A percentile compares a stretch with the other conserved stretches of the same genome.
phyloP scores from a whole-genome alignment of 805 yeast species.

The Suhomyces canberraensis region DNA sequence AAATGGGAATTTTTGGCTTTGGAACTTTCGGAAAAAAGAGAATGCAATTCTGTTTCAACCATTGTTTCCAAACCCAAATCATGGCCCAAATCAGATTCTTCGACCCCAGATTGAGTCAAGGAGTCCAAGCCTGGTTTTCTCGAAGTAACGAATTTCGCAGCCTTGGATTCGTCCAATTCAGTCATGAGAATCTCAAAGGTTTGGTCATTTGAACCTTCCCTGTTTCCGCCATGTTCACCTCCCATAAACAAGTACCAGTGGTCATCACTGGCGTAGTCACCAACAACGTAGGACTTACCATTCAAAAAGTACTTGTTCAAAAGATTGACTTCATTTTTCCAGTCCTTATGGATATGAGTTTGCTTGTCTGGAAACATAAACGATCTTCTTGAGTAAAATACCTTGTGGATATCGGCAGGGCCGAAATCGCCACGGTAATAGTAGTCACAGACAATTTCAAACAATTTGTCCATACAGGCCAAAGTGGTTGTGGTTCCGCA shows the following conservation, averaged over 20 bases:
- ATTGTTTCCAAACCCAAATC: slow-evolving; percentile 70
- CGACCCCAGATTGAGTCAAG: slow-evolving; percentile 39
- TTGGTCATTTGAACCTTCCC: slow-evolving; percentile 44
- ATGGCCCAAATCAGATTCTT: slow-evolving; percentile 75
- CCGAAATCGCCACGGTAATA: slow-evolving; percentile 24
- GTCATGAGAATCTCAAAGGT: slow-evolving; percentile 93
- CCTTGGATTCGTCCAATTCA: slow-evolving; percentile 56
- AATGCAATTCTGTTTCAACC: slow-evolving; percentile 56
- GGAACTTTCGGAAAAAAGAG: slow-evolving; percentile 26
- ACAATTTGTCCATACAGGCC: slow-evolving; percentile 65
- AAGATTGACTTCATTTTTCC: slow-evolving; percentile 76
- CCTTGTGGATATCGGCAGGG: slow-evolving; percentile 49
- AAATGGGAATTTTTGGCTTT: slow-evolving; percentile 14
- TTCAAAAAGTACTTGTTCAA: slow-evolving; percentile 62
- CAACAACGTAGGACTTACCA: slow-evolving; percentile 71
- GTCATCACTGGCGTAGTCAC: slow-evolving; percentile 67
- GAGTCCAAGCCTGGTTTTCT: slow-evolving; percentile 45
- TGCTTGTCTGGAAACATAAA: slow-evolving; percentile 92
- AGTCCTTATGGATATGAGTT: slow-evolving; percentile 71
- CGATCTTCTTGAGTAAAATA: slow-evolving; percentile 86
- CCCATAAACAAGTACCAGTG: slow-evolving; percentile 90
- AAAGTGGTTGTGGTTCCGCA: slow-evolving; percentile 95
- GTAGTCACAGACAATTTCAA: slow-evolving; percentile 36
- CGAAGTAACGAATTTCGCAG: slow-evolving; percentile 57
- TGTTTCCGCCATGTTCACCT: slow-evolving; percentile 26